Evolutionary conservation across 441 rosid species (phyloP), one percentile per base, ranked within the genome.

Genomic region (Mallotus japonicus): DNA sequence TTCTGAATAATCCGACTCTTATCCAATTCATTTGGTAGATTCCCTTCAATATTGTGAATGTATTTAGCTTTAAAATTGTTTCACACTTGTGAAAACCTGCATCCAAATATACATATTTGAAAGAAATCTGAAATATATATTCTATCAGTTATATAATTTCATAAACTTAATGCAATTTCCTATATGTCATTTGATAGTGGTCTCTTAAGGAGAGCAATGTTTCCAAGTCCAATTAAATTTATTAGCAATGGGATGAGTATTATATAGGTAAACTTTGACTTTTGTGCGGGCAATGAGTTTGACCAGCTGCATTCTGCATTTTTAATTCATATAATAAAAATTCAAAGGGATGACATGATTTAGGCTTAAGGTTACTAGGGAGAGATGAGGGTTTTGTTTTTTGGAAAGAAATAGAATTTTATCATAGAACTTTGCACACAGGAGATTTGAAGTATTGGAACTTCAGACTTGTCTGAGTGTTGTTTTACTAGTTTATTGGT

Each of bases 221-320:
- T 71, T 60, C 46, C 74, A 58, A 24, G 59, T 60, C 60, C 24
- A 59, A 46, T 46, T 34, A 16, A 59, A 44, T 28, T 59, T n/a
- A 11, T 61, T 60, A 16, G 8, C 32, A 12, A 64, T 14, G 15
- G 16, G 24, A 15, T 14, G 16, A 28, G 22, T 17, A 22, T 61
- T 6, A 28, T 71, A n/a, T n/a, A 28, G 16, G 1, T 32, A 19
- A 61, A 6, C 47, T 60, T 49, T 24, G 34, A 2, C 40, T 32
- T 70, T 61, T n/a, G 58, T 3, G 6, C 24, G 19, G 19, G 28
- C 13, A 32, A 44, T 62, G 22, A 47, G 19, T 42, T 59, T 44
- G 12, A 42, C 55, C 44, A 59, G 3, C 44, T 70, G 42, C 65
- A 17, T 22, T 56, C 7, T 46, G 24, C n/a, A n/a, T 20, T 16